A percentile compares a stretch with the other conserved stretches of the same genome.
phyloP scores from a whole-genome alignment of 441 rosid genomes.

The Populus hybrid region DNA sequence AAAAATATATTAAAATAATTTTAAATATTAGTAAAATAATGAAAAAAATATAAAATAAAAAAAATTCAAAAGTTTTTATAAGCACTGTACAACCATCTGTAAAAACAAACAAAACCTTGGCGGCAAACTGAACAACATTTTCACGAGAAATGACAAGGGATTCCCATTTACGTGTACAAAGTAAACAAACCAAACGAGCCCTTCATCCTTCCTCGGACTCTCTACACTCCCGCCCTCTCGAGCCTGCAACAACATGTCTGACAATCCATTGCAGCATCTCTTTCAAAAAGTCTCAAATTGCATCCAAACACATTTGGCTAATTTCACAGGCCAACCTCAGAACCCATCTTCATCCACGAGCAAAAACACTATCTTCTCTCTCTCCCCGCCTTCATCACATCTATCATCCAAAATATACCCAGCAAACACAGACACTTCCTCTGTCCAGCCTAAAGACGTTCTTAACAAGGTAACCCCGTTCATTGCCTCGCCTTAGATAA shows the following conservation, averaged over 20 bases:
- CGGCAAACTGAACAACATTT: too few relatives aligned
- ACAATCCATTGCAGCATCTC: slow-evolving; percentile 50
- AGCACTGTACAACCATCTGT: too few relatives aligned
- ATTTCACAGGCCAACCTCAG: slow-evolving; percentile 29
- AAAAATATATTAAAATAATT: too few relatives aligned
- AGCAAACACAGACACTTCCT: slow-evolving; percentile 20
- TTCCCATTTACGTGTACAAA: background rate
- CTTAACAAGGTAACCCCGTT: slow-evolving; percentile 43
- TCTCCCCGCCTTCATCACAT: slow-evolving; percentile 25
- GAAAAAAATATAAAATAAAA: too few relatives aligned
- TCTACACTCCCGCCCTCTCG: background rate
- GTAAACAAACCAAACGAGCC: background rate
- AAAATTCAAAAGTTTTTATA: too few relatives aligned
- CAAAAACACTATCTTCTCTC: slow-evolving; percentile 32
- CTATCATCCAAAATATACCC: slow-evolving; percentile 23
- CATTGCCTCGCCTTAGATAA: background rate
- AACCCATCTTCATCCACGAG: slow-evolving; percentile 12
- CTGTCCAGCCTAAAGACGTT: slow-evolving; percentile 13
- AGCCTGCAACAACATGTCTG: slow-evolving; percentile 34
- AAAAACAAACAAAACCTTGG: too few relatives aligned
- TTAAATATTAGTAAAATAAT: too few relatives aligned
- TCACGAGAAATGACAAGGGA: too few relatives aligned
- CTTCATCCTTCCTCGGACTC: background rate
- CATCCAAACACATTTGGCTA: slow-evolving; percentile 58
- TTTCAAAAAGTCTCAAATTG: slow-evolving; percentile 45